phyloP scores from a whole-genome alignment of 2,329 filamentous ascomycete genomes.

The Dactylellina sp. region DNA sequence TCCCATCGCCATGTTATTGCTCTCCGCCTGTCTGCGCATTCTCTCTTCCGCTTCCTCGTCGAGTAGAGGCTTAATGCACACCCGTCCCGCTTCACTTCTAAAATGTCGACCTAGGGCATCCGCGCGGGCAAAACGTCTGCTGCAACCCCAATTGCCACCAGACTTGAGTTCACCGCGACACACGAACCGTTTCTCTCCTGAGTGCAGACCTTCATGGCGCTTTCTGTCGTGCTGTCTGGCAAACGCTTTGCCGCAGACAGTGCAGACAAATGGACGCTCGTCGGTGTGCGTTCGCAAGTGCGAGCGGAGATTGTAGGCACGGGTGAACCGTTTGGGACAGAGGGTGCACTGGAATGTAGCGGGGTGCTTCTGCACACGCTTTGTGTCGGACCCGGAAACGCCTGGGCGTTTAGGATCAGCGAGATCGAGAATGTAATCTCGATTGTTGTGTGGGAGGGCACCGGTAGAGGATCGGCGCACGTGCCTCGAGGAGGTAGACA shows the following conservation, averaged over 20 bases:
- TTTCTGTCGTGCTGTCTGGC: constrained; percentile 97
- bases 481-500: constrained; percentile 62
- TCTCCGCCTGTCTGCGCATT: constrained; percentile 67
- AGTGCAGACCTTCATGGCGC: constrained; percentile 94
- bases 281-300: constrained; percentile 97
- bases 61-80: constrained; percentile 96
- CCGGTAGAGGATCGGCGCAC: constrained; percentile 68
- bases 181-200: constrained; percentile 98
- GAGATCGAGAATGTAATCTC: constrained; percentile 86
- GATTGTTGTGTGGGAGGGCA: constrained; percentile 68
- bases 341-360: constrained; percentile 95
- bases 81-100: constrained; percentile 90
- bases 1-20: constrained; percentile 72
- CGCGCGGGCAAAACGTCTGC: constrained; percentile 89
- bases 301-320: constrained; percentile 95
- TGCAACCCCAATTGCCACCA: constrained; percentile 89
- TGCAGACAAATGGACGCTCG: constrained; percentile 96
- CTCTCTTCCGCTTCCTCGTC: constrained; percentile 91
- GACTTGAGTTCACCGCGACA: constrained; percentile 91
- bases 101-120: constrained; percentile 96
- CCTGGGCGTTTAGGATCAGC: constrained; percentile 79
- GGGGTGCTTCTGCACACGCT: constrained; percentile 95
- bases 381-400: constrained; percentile 71
- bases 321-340: constrained; percentile 94
- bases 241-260: constrained; percentile 96